phyloP scores from a whole-genome alignment of 441 rosid genomes.

The Dalechampia spathulata region DNA sequence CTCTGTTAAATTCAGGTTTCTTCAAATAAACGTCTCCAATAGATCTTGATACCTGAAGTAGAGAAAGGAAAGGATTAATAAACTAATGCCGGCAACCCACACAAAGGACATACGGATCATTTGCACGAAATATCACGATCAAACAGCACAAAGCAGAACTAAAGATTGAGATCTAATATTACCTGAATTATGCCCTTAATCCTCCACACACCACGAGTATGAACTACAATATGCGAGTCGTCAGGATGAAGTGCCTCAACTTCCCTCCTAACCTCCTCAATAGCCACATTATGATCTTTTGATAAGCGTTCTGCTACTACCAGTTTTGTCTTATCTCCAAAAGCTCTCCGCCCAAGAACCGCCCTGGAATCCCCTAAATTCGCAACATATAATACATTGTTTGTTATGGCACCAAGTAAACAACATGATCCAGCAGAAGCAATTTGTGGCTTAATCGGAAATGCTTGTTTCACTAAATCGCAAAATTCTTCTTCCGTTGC shows the following conservation, averaged over 20 bases:
- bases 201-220: constrained; percentile 52
- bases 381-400: constrained; percentile 41
- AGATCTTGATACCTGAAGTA: constrained; percentile 53
- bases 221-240: constrained; percentile 49
- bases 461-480: constrained; percentile 35
- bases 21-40: constrained; percentile 62
- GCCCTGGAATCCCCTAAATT: constrained; percentile 64
- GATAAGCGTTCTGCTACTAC: constrained; percentile 52
- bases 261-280: constrained; percentile 62
- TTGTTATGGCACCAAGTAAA: constrained; percentile 44
- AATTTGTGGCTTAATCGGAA: constrained; percentile 40
- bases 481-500: constrained; percentile 49
- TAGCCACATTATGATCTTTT: constrained; percentile 52
- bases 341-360: constrained; percentile 39
- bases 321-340: constrained; percentile 10
- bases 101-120: too few relatives aligned
- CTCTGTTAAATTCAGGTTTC: constrained; percentile 45
- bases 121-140: too few relatives aligned
- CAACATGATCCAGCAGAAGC: constrained; percentile 60
- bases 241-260: constrained; percentile 61
- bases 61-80: too few relatives aligned
- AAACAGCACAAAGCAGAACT: too few relatives aligned
- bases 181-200: constrained; percentile 69
- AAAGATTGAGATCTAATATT: too few relatives aligned
- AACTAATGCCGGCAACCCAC: too few relatives aligned